A percentile compares a stretch with the other conserved stretches of the same genome.
These are phyloP conservation scores for Penicillium cosmopolitanum DNA, from an alignment of 495 filamentous ascomycete species.

Conservation along the genomic window DNA sequence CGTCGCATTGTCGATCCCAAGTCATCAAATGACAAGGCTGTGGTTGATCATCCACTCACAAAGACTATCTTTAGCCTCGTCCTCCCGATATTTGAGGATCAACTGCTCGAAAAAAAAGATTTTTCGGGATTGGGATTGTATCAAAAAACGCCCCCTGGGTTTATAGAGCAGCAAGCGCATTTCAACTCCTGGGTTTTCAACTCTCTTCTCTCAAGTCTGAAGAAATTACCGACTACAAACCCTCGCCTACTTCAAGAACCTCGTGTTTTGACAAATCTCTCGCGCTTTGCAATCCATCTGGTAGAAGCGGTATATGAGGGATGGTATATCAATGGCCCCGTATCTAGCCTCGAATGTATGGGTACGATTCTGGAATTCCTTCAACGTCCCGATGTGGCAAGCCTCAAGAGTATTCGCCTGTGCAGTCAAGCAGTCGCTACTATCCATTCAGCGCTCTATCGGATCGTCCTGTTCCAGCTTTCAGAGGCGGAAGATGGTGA, in stretches of 20 bases:
- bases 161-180: constrained; percentile 89
- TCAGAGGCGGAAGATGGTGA: constrained; percentile 78
- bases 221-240: constrained; percentile 68
- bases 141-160: constrained; percentile 87
- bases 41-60: constrained; percentile 69
- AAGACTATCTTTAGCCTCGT: constrained; percentile 76
- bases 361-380: constrained; percentile 84
- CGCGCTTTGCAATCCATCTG: constrained; percentile 76
- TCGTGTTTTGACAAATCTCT: constrained; percentile 81
- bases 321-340: constrained; percentile 86
- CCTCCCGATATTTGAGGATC: constrained; percentile 77
- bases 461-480: constrained; percentile 75
- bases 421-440: constrained; percentile 78
- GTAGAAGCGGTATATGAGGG: constrained; percentile 92
- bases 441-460: constrained; percentile 75
- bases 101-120: constrained; percentile 81
- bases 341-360: constrained; percentile 79
- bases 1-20: constrained; percentile 55
- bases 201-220: constrained; percentile 71
- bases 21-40: constrained; percentile 44
- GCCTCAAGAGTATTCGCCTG: constrained; percentile 81
- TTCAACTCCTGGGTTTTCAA: constrained; percentile 89
- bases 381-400: constrained; percentile 79
- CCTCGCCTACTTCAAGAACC: constrained; percentile 77
- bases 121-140: constrained; percentile 89